Conservation (phyloP, 2,329 filamentous ascomycete species). For the Monilinia vaccinii-corymbosi region DNA sequence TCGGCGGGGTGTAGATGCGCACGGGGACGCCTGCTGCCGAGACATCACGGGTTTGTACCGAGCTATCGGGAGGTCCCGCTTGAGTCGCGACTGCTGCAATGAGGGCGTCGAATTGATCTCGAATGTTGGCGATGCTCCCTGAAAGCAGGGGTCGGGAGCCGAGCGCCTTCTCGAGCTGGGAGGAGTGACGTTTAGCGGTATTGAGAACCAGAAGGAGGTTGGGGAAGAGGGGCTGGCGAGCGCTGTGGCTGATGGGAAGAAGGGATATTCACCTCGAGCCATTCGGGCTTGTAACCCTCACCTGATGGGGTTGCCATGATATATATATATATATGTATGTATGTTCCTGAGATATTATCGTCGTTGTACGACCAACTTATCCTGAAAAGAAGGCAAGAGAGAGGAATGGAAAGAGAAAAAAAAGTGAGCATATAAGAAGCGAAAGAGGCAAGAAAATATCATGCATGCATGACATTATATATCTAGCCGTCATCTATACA, state of each 20-base stretch:
- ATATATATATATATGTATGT: too few relatives aligned
- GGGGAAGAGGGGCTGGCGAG: background rate
- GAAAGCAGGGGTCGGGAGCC: constrained; percentile 15
- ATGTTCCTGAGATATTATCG: background rate
- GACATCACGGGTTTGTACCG: constrained; percentile 11
- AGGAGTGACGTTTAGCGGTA: background rate
- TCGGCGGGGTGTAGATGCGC: constrained; percentile 21
- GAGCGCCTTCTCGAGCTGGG: constrained; percentile 18
- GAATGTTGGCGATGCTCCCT: constrained; percentile 14
- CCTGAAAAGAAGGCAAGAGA: background rate
- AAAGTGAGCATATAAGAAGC: background rate
- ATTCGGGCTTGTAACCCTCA: constrained; percentile 17
- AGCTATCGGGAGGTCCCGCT: constrained; percentile 14
- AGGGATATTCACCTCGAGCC: constrained; percentile 19
- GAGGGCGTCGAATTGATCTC: constrained; percentile 14
- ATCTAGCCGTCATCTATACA: too few relatives aligned
- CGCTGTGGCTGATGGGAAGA: background rate
- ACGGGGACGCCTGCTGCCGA: constrained; percentile 17
- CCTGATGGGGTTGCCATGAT: constrained; percentile 1
- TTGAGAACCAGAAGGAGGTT: background rate
- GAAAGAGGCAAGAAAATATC: too few relatives aligned
- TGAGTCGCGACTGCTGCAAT: constrained; percentile 11
- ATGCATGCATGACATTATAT: too few relatives aligned
- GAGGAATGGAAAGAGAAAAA: background rate
- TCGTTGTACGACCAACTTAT: background rate